Evolutionary conservation across 345 rosid genomes (phyloP), one percentile per base, ranked within the genome.

Genomic region (Bretschneidera sinensis): DNA sequence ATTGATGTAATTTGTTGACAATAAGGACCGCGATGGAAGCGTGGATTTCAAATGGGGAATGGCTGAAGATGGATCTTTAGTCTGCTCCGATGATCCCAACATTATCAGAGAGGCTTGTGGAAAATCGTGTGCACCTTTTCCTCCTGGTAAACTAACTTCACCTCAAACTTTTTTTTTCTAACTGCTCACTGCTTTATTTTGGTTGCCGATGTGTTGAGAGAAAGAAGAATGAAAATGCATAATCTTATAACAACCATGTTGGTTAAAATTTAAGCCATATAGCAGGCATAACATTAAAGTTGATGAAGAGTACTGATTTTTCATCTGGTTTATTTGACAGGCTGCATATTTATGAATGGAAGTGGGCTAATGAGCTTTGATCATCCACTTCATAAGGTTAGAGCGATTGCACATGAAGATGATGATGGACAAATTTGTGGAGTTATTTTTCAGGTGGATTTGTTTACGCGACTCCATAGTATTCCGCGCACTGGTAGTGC

Each of bases 101-200:
- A 66, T 81, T 14, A 71, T 80, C 17, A 72, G 65, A 76, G 76
- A 64, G 23, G 82, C 81, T 21, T 88, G 96, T 67, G 81, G 83
- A 39, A 85, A 81, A 69, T 85, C 83, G 34, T 79, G 52, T 35
- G 73, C 85, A 10, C 81, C 89, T 22, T 82, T 82, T 63, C 84
- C 87, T 57, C 45, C 80, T 21, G 83, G 86, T 81, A 68, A 24
- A 1, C 20, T 57, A 23, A 28, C 19, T 6, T 14, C n/a, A n/a
- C n/a, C 17, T 61, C 31, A 49, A 20, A 0, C 10, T 50, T 34
- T 59, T 9, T 25, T 43, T 15, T 43, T 56, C 11, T 11, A 4
- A n/a, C 13, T n/a, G n/a, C n/a, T n/a, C n/a, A n/a, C n/a, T n/a
- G n/a, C n/a, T n/a, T n/a, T n/a, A n/a, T n/a, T n/a, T n/a, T n/a